A percentile compares a stretch with the other conserved stretches of the same genome.
Evolutionary conservation across 257 asterid genomes (phyloP).

Genomic region (Eustoma russellianum): DNA sequence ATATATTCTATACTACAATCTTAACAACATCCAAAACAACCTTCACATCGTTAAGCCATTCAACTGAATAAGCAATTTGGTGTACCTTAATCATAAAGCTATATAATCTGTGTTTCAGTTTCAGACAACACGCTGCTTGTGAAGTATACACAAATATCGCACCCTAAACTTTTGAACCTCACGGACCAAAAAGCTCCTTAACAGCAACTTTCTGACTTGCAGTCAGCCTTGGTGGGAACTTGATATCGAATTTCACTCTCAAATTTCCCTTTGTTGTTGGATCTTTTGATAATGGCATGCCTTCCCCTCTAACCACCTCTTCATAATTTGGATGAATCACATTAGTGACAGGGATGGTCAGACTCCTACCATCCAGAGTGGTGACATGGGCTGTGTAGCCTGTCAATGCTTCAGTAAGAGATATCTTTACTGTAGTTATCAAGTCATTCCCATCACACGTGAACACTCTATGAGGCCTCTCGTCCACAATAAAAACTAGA

Average conservation of each 20-base stretch:
- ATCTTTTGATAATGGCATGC: slow-evolving; percentile 34
- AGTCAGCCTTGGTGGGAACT: slow-evolving; percentile 29
- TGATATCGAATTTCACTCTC: slow-evolving; percentile 36
- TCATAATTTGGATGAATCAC: slow-evolving; percentile 26
- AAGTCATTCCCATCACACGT: slow-evolving; percentile 40
- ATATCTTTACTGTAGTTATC: slow-evolving; percentile 17
- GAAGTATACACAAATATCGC: too few relatives aligned
- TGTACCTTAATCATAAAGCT: neutral
- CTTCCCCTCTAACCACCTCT: slow-evolving; percentile 29
- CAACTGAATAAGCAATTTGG: neutral
- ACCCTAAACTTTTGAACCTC: neutral
- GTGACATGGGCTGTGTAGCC: slow-evolving; percentile 29
- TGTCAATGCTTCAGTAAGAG: slow-evolving; percentile 30
- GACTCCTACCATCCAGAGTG: slow-evolving; percentile 30
- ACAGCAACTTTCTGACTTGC: slow-evolving; percentile 25
- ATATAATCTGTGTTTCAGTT: neutral
- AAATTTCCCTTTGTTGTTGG: slow-evolving; percentile 28
- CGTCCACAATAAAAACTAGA: slow-evolving; percentile 36
- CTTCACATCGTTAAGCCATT: neutral
- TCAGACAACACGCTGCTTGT: too few relatives aligned
- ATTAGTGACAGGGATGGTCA: slow-evolving; percentile 23
- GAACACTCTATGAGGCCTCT: slow-evolving; percentile 31
- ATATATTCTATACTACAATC: too few relatives aligned
- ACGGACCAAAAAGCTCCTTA: slow-evolving; percentile 28
- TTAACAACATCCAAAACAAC: too few relatives aligned